These are phyloP conservation scores for Grifola frondosa DNA, from an alignment of 1,284 basidiomycete genomes.

Conservation along the genomic window DNA sequence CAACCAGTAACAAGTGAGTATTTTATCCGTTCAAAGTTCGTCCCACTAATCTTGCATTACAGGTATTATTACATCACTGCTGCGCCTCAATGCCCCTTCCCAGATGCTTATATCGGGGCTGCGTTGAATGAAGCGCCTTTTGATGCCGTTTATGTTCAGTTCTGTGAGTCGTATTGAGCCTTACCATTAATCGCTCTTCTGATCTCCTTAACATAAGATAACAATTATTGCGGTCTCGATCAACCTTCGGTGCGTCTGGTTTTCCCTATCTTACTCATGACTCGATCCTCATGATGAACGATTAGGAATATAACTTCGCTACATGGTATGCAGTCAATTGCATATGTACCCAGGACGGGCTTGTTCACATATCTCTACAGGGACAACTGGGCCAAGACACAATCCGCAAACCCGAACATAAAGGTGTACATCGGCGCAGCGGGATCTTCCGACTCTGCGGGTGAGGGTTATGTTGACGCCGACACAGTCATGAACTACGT, in stretches of 20 bases:
- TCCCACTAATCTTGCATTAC: not conserved
- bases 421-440: slow-evolving; percentile 64
- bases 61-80: slow-evolving; percentile 53
- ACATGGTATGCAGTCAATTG: no score
- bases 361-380: no score
- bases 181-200: not conserved
- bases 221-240: slow-evolving; percentile 55
- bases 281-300: no score
- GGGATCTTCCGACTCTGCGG: slow-evolving; percentile 45
- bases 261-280: no score
- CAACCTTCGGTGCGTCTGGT: no score
- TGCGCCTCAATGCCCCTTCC: slow-evolving; percentile 61
- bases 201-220: slow-evolving; percentile 33
- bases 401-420: slow-evolving; percentile 52
- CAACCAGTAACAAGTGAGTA: slow-evolving; percentile 14
- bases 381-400: slow-evolving; percentile 60
- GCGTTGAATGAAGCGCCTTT: slow-evolving; percentile 52
- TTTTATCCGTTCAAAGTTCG: slow-evolving; percentile 11
- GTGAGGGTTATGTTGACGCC: slow-evolving; percentile 49
- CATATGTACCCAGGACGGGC: no score
- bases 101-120: slow-evolving; percentile 52
- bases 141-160: slow-evolving; percentile 63
- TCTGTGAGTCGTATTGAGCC: slow-evolving; percentile 37
- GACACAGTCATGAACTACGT: slow-evolving; percentile 45
- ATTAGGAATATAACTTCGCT: slow-evolving; percentile 44